Evolutionary conservation across 2,329 filamentous ascomycete species (phyloP).

Genomic region (Colletotrichum spinosum): DNA sequence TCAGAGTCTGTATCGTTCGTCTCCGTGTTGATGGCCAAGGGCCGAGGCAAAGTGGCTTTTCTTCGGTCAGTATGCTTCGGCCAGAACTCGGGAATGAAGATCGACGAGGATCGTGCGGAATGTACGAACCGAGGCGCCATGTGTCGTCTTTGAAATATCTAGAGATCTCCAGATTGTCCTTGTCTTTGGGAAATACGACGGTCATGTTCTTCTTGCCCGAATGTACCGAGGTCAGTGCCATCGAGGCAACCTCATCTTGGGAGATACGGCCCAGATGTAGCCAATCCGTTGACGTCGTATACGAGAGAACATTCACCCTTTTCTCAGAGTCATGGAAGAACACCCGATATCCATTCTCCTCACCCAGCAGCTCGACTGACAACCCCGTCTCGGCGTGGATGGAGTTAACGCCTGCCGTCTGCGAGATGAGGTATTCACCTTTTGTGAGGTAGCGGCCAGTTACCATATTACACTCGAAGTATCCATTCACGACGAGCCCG

Average conservation of each 20-base stretch:
- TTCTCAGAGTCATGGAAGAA: conserved; percentile 51
- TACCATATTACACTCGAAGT: conserved; percentile 48
- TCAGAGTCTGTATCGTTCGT: conserved; percentile 19
- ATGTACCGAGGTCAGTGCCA: conserved; percentile 46
- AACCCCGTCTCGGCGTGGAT: conserved; percentile 47
- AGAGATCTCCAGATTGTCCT: conserved; percentile 47
- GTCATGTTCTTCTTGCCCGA: conserved; percentile 47
- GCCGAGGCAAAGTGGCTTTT: conserved; percentile 48
- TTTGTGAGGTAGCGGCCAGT: conserved; percentile 47
- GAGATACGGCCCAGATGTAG: conserved; percentile 46
- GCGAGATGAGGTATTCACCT: conserved; percentile 47
- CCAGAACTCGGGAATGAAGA: background rate
- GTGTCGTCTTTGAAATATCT: conserved; percentile 42
- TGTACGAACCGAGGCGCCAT: conserved; percentile 48
- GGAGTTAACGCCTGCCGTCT: conserved; percentile 38
- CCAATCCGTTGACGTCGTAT: conserved; percentile 45
- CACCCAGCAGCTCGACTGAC: conserved; percentile 46
- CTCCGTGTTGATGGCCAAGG: conserved; percentile 40
- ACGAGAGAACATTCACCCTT: conserved; percentile 47
- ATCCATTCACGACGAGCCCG: conserved; percentile 30
- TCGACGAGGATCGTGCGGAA: too few relatives aligned
- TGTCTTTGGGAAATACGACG: conserved; percentile 47
- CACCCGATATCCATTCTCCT: conserved; percentile 49
- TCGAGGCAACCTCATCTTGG: conserved; percentile 42
- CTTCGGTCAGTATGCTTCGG: conserved; percentile 34